phyloP scores from a whole-genome alignment of 306 rosid species.

The Cicer yamashitae region DNA sequence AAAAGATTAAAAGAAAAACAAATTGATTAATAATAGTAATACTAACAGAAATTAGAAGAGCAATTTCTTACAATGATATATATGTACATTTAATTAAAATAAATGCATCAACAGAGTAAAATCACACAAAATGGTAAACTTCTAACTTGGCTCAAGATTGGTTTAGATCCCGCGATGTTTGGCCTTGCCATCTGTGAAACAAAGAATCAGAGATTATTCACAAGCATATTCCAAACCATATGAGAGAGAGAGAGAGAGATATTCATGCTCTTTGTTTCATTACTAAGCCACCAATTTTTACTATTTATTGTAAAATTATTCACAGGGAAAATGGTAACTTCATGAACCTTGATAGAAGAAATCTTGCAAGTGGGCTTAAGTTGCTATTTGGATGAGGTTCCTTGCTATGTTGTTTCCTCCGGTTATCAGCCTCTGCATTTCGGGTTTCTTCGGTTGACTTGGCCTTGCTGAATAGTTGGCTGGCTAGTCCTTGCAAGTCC shows the following conservation, averaged over 20 bases:
- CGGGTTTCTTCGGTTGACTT: constrained; percentile 62
- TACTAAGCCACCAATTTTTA: background rate
- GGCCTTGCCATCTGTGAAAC: constrained; percentile 97
- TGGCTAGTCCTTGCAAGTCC: constrained; percentile 77
- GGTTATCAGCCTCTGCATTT: constrained; percentile 59
- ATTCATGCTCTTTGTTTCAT: constrained; percentile 11
- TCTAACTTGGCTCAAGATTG: constrained; percentile 60
- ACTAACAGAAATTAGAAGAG: constrained; percentile 44
- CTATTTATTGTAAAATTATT: constrained; percentile 35
- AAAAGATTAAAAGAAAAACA: constrained; percentile 44
- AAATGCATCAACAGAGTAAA: constrained; percentile 46
- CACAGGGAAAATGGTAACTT: constrained; percentile 37
- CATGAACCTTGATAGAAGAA: constrained; percentile 91
- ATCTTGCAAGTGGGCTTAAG: constrained; percentile 92
- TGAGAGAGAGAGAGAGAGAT: background rate
- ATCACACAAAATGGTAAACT: constrained; percentile 44
- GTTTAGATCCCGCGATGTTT: constrained; percentile 76
- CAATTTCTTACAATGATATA: constrained; percentile 67
- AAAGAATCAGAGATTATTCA: constrained; percentile 38
- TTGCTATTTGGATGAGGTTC: constrained; percentile 73
- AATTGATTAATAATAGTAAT: constrained; percentile 37
- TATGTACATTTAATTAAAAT: constrained; percentile 75
- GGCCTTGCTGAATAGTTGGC: constrained; percentile 57
- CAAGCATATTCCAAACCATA: constrained; percentile 17
- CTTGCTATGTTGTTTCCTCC: constrained; percentile 71